phyloP scores from a whole-genome alignment of 140 eudicot genomes.

The Senecio squalidus region DNA sequence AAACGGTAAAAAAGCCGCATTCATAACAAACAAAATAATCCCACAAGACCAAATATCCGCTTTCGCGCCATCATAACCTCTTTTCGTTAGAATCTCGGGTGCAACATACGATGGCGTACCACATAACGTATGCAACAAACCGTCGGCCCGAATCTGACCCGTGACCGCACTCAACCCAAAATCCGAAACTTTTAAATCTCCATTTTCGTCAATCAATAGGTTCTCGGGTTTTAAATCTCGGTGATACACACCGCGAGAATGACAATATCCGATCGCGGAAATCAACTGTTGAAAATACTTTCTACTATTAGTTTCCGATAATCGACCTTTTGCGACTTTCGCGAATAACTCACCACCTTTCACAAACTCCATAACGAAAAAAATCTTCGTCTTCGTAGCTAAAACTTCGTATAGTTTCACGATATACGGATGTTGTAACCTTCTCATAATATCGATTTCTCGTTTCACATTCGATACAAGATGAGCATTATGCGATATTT shows the following conservation, averaged over 20 bases:
- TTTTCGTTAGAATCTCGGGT: conserved; percentile 53
- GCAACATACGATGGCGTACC: conserved; percentile 66
- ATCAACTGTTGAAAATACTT: conserved; percentile 54
- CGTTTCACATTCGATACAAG: conserved; percentile 35
- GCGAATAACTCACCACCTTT: conserved; percentile 54
- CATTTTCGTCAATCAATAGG: conserved; percentile 44
- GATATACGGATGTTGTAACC: conserved; percentile 51
- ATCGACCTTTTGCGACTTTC: conserved; percentile 36
- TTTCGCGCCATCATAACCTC: conserved; percentile 57
- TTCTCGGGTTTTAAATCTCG: conserved; percentile 57
- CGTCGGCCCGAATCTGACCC: conserved; percentile 40
- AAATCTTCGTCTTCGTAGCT: conserved; percentile 38
- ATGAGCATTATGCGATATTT: conserved; percentile 18
- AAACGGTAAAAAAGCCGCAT: conserved; percentile 51
- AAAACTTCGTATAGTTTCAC: conserved; percentile 45
- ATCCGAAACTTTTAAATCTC: conserved; percentile 47
- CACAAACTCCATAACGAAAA: conserved; percentile 48
- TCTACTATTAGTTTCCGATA: conserved; percentile 54
- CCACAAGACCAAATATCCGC: conserved; percentile 62
- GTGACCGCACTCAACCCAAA: conserved; percentile 50
- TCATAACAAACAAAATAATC: conserved; percentile 33
- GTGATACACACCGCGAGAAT: conserved; percentile 56
- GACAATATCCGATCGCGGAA: conserved; percentile 59
- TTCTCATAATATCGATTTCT: conserved; percentile 47
- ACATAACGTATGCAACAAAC: conserved; percentile 40